Percentiles rank a stretch among this genome's conserved stretches.
phyloP scores from a whole-genome alignment of 768 basidiomycete species.

The Hydnomerulius pinastri region DNA sequence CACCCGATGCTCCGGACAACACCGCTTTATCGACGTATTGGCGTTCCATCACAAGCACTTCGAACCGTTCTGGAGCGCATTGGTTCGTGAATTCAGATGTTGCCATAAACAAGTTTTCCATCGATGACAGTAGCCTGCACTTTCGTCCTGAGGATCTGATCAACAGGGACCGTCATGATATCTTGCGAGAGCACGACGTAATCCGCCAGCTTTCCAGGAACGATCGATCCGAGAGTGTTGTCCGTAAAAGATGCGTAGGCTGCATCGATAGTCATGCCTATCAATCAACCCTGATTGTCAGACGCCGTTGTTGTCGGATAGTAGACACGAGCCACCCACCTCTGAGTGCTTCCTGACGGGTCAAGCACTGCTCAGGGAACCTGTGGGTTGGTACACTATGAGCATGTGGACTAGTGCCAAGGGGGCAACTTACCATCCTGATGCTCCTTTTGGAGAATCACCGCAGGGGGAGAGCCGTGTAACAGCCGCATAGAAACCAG shows the following conservation, averaged over 20 bases:
- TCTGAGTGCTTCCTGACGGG: constrained; percentile 73
- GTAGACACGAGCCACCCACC: constrained; percentile 39
- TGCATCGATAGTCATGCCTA: constrained; percentile 85
- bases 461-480: constrained; percentile 72
- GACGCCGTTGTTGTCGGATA: background rate
- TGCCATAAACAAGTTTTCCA: constrained; percentile 54
- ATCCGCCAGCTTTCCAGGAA: constrained; percentile 80
- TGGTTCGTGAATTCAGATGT: constrained; percentile 22
- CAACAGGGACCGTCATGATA: constrained; percentile 65
- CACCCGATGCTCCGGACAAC: too few relatives aligned
- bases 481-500: constrained; percentile 87
- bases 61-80: background rate
- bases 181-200: constrained; percentile 83
- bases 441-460: constrained; percentile 76
- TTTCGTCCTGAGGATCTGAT: constrained; percentile 64
- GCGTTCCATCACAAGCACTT: background rate
- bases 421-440: constrained; percentile 65
- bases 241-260: constrained; percentile 89
- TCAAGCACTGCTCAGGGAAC: constrained; percentile 82
- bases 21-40: background rate
- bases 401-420: background rate
- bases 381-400: constrained; percentile 38
- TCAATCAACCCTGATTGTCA: background rate
- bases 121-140: constrained; percentile 81
- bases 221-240: constrained; percentile 70